Base-by-base conservation (phyloP, 2,329 filamentous ascomycete species). In the Cercospora brassicicola region DNA sequence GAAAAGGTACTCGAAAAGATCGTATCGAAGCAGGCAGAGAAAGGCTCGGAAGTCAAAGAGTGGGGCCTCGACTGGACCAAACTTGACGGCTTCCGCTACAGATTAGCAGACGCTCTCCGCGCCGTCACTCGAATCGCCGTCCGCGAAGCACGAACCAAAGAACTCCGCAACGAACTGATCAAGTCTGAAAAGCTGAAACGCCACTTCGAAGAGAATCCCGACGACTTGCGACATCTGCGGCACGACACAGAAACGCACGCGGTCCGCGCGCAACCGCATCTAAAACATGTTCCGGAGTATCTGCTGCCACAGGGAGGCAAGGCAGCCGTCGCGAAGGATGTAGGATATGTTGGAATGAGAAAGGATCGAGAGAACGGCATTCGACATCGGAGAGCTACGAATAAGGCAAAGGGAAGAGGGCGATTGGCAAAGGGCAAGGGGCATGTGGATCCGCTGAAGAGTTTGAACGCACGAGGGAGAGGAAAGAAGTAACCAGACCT, bases 151-250 rank as follows among this genome's bases (percentile, higher is more conserved):
- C 88, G 95, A 60, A 91, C 92, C 9, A 88, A 92, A 68, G 94
- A 99, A 81, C 86, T 99, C 66, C 88, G 92, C 64, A 89, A 94
- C 78, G 95, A 98, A 79, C 85, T 99, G 11, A 85, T 97, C 74
- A 96, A 96, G 82, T 94, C 91, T 72, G 94, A 98, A 77, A 97
- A 97, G 81, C 83, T 99, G 64, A 94, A 95, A 81, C 87, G 93
- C 62, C 93, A 98, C 83, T 99, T 98, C 76, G 95, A 98, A 78
- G 95, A 99, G 80, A 97, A 99, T 78, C 95, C 95, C 0, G 89
- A 90, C 33, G 94, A 98, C 77, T 82, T 98, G 71, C 88, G 89
- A 42, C 93, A 97, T 78, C 84, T 98, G 72, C 88, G 94, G 28
- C 95, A 99, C 78, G 95, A 99, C 78, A 90, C 90, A 42, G 94